Evolutionary conservation across 2,329 filamentous ascomycete species (phyloP), one percentile per base, ranked within the genome.

Genomic region (Cladophialophora exuberans): DNA sequence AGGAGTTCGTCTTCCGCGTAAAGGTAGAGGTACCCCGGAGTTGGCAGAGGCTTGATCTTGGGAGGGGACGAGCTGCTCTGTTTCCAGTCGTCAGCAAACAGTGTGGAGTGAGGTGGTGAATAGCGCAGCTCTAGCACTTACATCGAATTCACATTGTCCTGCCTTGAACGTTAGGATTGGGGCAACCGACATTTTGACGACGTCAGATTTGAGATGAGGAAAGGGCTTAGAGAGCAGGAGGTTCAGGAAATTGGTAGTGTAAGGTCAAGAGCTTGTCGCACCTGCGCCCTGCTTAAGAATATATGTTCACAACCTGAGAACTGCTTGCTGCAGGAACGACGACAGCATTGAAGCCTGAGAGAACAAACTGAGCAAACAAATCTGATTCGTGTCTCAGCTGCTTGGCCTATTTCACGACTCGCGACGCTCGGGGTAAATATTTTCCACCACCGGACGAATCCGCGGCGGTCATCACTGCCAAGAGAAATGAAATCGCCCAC

Each of bases 131-230:
- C 10, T 28, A 35, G 28, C 13, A 56, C 87, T 69, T 77, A 96
- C 91, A 71, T 92, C 86, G 58, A 93, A 72, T 49, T 94, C 86
- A 76, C 93, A 97, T 72, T 83, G 84, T 73, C 93, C 93, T 62
- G 93, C 93, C 81, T 96, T 97, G 83, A 97, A 97, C 13, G 91
- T 96, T 71, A 97, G 92, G 69, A 96, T 83, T 26, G 93, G 91
- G 64, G 81, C 73, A 73, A 90, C 85, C 60, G 92, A 90, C 91
- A 96, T 97, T 62, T 58, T 77, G 64, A 47, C 57, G 43, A 25
- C 39, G 25, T 44, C 17, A 54, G 23, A 2, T 17, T 26, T 13
- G 23, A 6, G 55, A 39, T 57, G 39, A 52, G 38, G 38, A 60
- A 61, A 45, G 31, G 50, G 42, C 48, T 26, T 28, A 15, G 23